Evolutionary conservation across 768 basidiomycete genomes (phyloP).

Genomic region (Leucosporidium yakuticum): DNA sequence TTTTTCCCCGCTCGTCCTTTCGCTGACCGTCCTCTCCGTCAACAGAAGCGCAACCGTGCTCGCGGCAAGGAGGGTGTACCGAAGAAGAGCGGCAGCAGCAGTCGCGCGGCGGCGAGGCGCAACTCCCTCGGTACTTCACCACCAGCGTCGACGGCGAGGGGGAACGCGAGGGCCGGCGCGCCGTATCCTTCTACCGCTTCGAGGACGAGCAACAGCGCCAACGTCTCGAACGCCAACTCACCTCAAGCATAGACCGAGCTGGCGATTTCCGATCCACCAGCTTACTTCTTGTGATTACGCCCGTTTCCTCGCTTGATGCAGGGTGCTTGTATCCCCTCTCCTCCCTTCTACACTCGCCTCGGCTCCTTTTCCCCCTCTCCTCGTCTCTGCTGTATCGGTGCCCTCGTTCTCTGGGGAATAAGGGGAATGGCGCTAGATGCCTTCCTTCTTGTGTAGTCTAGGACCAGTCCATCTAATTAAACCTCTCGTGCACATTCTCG

Average conservation of each 20-base stretch:
- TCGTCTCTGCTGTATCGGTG: background rate
- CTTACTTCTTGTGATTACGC: background rate
- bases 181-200: background rate
- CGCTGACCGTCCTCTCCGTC: background rate
- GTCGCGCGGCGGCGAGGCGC: background rate
- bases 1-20: background rate
- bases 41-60: constrained; percentile 32
- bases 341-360: background rate
- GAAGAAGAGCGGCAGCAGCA: constrained; percentile 19
- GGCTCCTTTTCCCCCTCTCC: background rate
- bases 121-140: background rate
- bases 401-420: background rate
- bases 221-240: no score
- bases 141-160: background rate
- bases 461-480: no score
- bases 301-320: background rate
- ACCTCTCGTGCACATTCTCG: no score
- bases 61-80: constrained; percentile 20
- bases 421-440: no score
- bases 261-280: background rate
- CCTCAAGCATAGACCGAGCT: background rate
- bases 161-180: background rate
- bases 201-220: background rate
- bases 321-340: background rate
- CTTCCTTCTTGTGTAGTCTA: no score